Evolutionary conservation across 2,329 filamentous ascomycete species (phyloP), one percentile per base, ranked within the genome.

Genomic region (Sodiomyces alkalinus): DNA sequence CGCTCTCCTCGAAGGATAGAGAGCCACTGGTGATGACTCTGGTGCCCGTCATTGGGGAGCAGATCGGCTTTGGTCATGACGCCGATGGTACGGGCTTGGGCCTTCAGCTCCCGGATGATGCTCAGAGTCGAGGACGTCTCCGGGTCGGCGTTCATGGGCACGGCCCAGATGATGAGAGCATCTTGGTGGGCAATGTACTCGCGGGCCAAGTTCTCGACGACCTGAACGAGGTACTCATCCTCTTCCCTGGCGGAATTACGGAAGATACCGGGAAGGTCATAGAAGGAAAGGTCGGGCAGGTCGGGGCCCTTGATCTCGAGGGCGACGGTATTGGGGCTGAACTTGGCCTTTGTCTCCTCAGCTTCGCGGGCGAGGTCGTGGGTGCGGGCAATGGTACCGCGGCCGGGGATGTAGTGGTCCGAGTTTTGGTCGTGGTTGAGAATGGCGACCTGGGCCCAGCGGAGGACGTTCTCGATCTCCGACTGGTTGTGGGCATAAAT

Each of bases 11-110:
- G 55, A 4, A 92, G 59, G 31, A 85, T 75, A 0, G 64, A 54
- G 0, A 68, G 45, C 65, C 79, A 81, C 31, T 75, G 71, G 0
- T 50, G 39, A 17, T 53, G 43, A 0, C 58, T 53, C 1, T 68
- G 55, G 0, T 52, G 53, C 2, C 62, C 57, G 0, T 62, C 61
- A 0, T 52, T 45, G 0, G 71, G 64, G 0, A 85, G 52, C 0
- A 79, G 64, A 36, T 93, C 86, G 0, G 85, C 83, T 42, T 92
- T 93, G 0, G 85, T 93, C 11, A 93, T 61, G 0, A 92, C 79
- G 0, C 81, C 81, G 29, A 80, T 61, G 1, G 74, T 80, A 2
- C 76, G 61, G 4, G 58, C 36, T 3, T 65, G 58, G 0, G 76
- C 77, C 2, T 57, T 57, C 2, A 68, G 53, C 22, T 62, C 48